Conservation (phyloP, 1,139 yeast genomes). For the Suhomyces wounanorum region DNA sequence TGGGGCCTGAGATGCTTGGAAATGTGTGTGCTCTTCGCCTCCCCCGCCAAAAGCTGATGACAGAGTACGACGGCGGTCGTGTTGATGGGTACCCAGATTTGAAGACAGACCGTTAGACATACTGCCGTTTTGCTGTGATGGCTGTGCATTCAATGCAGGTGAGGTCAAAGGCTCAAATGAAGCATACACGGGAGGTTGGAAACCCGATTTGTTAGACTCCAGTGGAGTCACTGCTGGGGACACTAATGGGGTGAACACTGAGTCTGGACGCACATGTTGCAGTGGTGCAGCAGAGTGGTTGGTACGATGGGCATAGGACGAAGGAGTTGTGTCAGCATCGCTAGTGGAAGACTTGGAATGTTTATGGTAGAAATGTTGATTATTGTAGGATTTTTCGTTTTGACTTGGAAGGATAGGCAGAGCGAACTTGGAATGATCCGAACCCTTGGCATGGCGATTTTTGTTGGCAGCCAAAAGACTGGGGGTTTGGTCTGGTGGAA, state of each 20-base stretch:
- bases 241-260: constrained; percentile 69
- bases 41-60: constrained; percentile 33
- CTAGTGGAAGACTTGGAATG: constrained; percentile 18
- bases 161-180: constrained; percentile 57
- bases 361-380: constrained; percentile 46
- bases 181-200: constrained; percentile 35
- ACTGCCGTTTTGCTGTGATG: constrained; percentile 9
- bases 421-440: constrained; percentile 22
- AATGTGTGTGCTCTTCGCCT: constrained; percentile 25
- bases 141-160: constrained; percentile 62
- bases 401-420: constrained; percentile 50
- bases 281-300: constrained; percentile 9
- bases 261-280: constrained; percentile 47
- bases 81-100: background rate
- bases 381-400: constrained; percentile 44
- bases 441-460: constrained; percentile 10
- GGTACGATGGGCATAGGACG: background rate
- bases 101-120: background rate
- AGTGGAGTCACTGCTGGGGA: constrained; percentile 75
- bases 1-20: constrained; percentile 4
- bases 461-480: constrained; percentile 29
- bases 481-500: constrained; percentile 30
- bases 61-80: constrained; percentile 36
- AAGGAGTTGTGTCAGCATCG: background rate
- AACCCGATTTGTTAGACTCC: constrained; percentile 40